Evolutionary conservation across 331 rosid genomes (phyloP), one percentile per base, ranked within the genome.

Genomic region (Acacia concinna): DNA sequence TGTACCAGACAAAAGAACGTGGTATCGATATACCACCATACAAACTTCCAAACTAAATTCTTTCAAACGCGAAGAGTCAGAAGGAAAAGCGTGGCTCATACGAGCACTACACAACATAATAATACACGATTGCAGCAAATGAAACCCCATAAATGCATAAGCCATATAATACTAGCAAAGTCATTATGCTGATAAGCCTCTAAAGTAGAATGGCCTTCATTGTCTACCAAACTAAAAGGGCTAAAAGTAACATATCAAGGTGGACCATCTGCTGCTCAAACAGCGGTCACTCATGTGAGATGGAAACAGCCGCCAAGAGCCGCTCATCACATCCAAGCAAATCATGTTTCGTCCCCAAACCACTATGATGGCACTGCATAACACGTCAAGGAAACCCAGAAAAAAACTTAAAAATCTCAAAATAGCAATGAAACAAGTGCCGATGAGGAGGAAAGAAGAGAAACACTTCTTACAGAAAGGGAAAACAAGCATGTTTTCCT

Each of bases 351-450:
- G 44, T 52, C 47, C 43, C 37, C 56, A 32, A 66, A 70, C 75
- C 21, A 57, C 82, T 75, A 93, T 6, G 97, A 88, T 30, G 97
- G 97, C 97, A 93, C 97, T 93, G 88, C 88, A 90, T 40, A 47
- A 23, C 18, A 21, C 31, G 28, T 72, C 69, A 70, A 70, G 25
- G 54, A 63, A 69, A 49, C 54, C 21, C 0, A 0, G 28, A 46
- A 44, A 60, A 30, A 65, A 68, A 32, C 21, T 25, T 5, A 6
- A 32, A 20, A 27, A n/a, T 40, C 56, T 2, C 25, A 56, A 32
- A 52, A 43, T 30, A 28, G 56, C 67, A 73, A 7, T 38, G 43
- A 31, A 72, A 9, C 7, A 46, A 30, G 35, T 25, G 44, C 23
- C 71, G 20, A 8, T 40, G 32, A 69, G 31, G 23, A 31, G 20